Evolutionary conservation across 2,329 filamentous ascomycete genomes (phyloP), one percentile per base, ranked within the genome.

Genomic region (Sclerotinia subarctica): DNA sequence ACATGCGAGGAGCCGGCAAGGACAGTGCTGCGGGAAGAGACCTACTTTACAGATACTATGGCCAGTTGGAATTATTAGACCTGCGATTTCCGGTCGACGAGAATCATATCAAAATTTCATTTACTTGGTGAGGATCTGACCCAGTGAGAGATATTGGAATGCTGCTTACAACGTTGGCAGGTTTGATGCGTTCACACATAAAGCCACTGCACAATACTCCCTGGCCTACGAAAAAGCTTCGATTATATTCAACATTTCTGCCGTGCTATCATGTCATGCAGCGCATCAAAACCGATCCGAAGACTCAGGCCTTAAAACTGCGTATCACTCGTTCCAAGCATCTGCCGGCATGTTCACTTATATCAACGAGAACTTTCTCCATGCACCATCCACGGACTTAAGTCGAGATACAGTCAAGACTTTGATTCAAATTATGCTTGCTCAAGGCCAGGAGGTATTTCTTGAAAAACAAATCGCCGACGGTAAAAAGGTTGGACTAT

Each of bases 311-410:
- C 86, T 98, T 78, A 99, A 99, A 82, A 94, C 93, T 19, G 93
- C 95, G 24, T 99, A 98, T 78, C 94, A 99, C 79, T 97, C 94
- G 26, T 98, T 98, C 81, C 95, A 99, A 79, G 95, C 95, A 52
- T 94, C 94, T 10, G 95, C 95, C 13, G 95, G 95, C 81, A 99
- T 99, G 95, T 99, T 98, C 79, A 98, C 94, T 65, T 99, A 99
- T 77, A 99, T 99, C 82, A 99, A 99, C 80, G 95, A 99, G 81
- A 99, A 99, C 81, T 99, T 99, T 78, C 83, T 99, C 47, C 95
- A 99, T 76, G 95, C 95, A 1, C 95, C 96, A 0, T 97, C 94
- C 11, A 94, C 92, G n/a, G 95, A 99, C 77, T 81, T 99, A 59
- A 98, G 94, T 78, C 84, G 95, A 70, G 94, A 99, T 63, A 99